Base-by-base conservation (phyloP, 2,329 filamentous ascomycete species). In the Mycogone perniciosa region DNA sequence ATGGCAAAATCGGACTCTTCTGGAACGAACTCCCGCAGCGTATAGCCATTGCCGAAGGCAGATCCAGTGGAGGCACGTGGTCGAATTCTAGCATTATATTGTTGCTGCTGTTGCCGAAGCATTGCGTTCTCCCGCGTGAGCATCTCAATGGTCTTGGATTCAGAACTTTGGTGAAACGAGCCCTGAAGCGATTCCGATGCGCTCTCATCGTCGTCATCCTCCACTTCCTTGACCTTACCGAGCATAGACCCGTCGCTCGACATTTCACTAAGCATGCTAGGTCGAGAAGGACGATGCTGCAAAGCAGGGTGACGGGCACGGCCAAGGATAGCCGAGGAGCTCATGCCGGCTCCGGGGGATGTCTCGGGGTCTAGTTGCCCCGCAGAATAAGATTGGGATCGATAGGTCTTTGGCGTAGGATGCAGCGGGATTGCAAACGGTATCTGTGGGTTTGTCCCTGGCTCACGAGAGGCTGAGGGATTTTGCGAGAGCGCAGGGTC, bases 311-410 rank as follows among this genome's bases (percentile, higher is more conserved):
- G 82, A 45, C 79, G 75, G 44, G 75, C 69, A 44, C 80, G 74
- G n/a, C 76, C 72, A 9, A 81, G 65, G 26, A 76, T 69, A 4
- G 77, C 68, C 4, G 78, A 71, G 3, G 76, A 66, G 50, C 67
- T 71, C 65, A 76, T 69, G 2, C 68, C 61, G 29, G 72, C 59
- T 4, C 49, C 41, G 6, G 67, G 62, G 10, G 70, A 60, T 3
- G 69, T 61, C 52, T 92, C 88, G 1, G 84, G 79, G 48, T 96
- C 90, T 54, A 90, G 75, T 65, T 96, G 91, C 4, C 91, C 91
- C 44, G 95, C 92, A 0, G 92, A 97, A 68, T 97, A 97, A 4
- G 93, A 97, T 67, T 96, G 89, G 5, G 93, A 99, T 40, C 93
- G 85, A 61, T 95, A 93, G 1, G 89, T 90, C 68, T 97, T 97